Evolutionary conservation across 345 rosid genomes (phyloP), one percentile per base, ranked within the genome.

Genomic region (Iberis pinnata): DNA sequence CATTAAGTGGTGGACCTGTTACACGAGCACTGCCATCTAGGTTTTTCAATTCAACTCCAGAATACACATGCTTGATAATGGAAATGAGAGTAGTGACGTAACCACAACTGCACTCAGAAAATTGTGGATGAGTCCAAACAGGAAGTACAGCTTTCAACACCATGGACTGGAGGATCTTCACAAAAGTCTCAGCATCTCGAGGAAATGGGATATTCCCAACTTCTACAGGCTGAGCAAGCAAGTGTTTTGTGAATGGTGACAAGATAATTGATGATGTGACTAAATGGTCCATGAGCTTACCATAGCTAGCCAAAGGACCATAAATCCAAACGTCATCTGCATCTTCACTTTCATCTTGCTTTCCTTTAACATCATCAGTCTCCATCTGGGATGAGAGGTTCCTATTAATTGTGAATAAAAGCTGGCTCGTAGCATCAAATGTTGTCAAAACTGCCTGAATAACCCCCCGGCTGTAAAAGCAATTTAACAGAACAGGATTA

Each of bases 361-460:
- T 84, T 54, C 75, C 27, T 70, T 52, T 77, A 15, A 62, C 76
- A 57, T 78, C 90, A 80, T 87, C 96, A 15, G 83, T 82, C 64
- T 90, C 96, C 98, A 90, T 90, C 1, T 89, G 89, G 65, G 95
- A 90, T 43, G 85, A 71, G 33, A 65, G 79, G 61, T 75, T 63
- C 73, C 93, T 80, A 62, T 80, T 80, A 60, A 82, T 75, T 18
- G 85, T 51, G 65, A 78, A 87, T 29, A 84, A 75, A 70, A 90
- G 74, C 51, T 82, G 98, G 69, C 92, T 82, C 38, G 96, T 87
- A 40, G 98, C 98, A 69, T 87, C 96, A 77, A 87, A 90, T 50
- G 98, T 90, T 49, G 83, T 84, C 80, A 90, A 67, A 72, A 90
- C 80, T 3, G 80, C 73, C 40, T 82, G 92, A 73, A 90, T 66